Conservation (phyloP, 1,284 basidiomycete species). For the Coriolopsis trogii region DNA sequence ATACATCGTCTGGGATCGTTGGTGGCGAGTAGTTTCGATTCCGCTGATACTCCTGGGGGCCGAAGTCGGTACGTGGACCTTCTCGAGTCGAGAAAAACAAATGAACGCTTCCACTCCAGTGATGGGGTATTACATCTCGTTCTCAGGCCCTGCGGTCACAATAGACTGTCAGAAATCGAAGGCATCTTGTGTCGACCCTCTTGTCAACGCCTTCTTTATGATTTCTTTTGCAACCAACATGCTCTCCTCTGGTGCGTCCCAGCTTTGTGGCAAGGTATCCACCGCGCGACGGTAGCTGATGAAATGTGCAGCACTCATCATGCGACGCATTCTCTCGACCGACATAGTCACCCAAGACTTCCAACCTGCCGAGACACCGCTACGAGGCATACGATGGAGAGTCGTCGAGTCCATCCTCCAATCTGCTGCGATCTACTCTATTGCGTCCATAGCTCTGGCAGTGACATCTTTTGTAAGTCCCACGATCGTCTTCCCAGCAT, state of each 20-base stretch:
- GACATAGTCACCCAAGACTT: slow-evolving; percentile 2
- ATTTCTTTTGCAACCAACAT: slow-evolving; percentile 4
- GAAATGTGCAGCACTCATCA: slow-evolving; percentile 11
- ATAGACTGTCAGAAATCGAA: not conserved
- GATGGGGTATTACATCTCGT: slow-evolving; percentile 5
- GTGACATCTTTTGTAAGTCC: slow-evolving; percentile 20
- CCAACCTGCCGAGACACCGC: not conserved
- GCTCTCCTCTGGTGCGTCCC: not conserved
- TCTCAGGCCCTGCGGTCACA: not conserved
- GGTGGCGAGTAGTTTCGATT: not conserved
- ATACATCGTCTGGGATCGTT: slow-evolving; percentile 20
- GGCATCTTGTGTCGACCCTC: not conserved
- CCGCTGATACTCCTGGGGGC: slow-evolving; percentile 3
- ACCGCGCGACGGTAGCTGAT: not conserved
- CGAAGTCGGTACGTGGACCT: slow-evolving; percentile 8
- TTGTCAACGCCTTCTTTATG: not conserved
- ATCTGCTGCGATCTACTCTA: slow-evolving; percentile 20
- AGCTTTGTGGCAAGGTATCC: not conserved
- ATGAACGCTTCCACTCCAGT: not conserved
- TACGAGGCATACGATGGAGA: slow-evolving; percentile 12
- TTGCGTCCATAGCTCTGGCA: slow-evolving; percentile 17
- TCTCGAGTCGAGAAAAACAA: no score
- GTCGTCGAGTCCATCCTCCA: slow-evolving; percentile 20
- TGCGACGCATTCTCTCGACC: slow-evolving; percentile 17
- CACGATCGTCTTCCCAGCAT: slow-evolving; percentile 16